Percentiles rank a stretch among this genome's conserved stretches.
These are phyloP conservation scores for Paraconiothyrium sp. DNA, from an alignment of 2,329 filamentous ascomycete genomes.

Conservation along the genomic window DNA sequence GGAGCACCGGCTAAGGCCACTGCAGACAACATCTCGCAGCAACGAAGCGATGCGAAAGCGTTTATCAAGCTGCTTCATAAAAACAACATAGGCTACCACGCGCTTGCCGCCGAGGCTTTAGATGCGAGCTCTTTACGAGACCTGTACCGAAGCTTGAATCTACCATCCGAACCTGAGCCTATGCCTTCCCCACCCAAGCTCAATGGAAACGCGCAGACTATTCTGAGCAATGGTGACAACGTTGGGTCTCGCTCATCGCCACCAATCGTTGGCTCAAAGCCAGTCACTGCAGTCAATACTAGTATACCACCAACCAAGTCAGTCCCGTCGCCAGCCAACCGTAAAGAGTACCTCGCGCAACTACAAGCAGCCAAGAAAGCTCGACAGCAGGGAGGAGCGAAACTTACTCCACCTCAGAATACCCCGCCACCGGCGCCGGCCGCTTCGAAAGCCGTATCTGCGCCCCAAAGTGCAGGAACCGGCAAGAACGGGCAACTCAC, in stretches of 20 bases:
- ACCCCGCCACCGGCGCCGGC: slow-evolving; percentile 27
- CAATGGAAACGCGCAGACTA: slow-evolving; percentile 16
- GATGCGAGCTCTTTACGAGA: slow-evolving; percentile 38
- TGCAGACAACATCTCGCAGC: slow-evolving; percentile 24
- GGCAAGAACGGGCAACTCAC: slow-evolving; percentile 28
- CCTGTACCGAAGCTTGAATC: slow-evolving; percentile 38
- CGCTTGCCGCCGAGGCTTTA: slow-evolving; percentile 60
- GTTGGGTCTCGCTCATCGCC: slow-evolving; percentile 20
- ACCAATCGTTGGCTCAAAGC: slow-evolving; percentile 20
- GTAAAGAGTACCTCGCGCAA: slow-evolving; percentile 80
- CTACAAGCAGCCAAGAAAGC: slow-evolving; percentile 77
- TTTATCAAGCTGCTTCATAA: slow-evolving; percentile 53
- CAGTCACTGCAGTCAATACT: slow-evolving; percentile 33
- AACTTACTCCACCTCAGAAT: slow-evolving; percentile 33
- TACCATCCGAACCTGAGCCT: slow-evolving; percentile 40
- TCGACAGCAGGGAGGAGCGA: slow-evolving; percentile 53
- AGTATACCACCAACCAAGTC: slow-evolving; percentile 37
- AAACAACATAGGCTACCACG: slow-evolving; percentile 76
- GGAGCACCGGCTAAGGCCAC: slow-evolving; percentile 12
- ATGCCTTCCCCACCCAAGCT: slow-evolving; percentile 32
- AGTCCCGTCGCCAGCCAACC: slow-evolving; percentile 63
- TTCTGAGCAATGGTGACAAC: slow-evolving; percentile 13
- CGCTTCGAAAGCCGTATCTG: slow-evolving; percentile 20
- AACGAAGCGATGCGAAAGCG: slow-evolving; percentile 46
- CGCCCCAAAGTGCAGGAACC: slow-evolving; percentile 28